A percentile compares a stretch with the other conserved stretches of the same genome.
These are phyloP conservation scores for Trypanosoma congolense DNA, from an alignment of 208 protist genomes.

Conservation along the genomic window DNA sequence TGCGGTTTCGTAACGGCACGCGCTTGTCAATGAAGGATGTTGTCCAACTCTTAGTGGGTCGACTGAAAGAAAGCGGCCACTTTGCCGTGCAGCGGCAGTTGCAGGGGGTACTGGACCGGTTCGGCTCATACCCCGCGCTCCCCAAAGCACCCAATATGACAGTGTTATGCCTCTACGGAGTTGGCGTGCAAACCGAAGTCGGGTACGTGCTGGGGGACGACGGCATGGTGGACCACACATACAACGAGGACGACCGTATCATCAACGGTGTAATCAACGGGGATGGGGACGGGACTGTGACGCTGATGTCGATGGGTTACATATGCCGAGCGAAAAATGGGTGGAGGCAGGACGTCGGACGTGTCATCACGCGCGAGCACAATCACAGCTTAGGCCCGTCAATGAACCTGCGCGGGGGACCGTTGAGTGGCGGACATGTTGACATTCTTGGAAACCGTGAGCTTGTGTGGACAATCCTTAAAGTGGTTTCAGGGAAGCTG, in stretches of 20 bases:
- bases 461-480: slow-evolving; percentile 68
- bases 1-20: slow-evolving; percentile 55
- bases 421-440: slow-evolving; percentile 75
- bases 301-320: slow-evolving; percentile 83
- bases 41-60: slow-evolving; percentile 21
- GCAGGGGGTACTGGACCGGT: slow-evolving; percentile 22
- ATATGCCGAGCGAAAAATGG: slow-evolving; percentile 88
- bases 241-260: slow-evolving; percentile 20
- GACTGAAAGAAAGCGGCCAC: slow-evolving; percentile 51
- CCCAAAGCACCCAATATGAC: slow-evolving; percentile 78
- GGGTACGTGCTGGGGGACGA: slow-evolving; percentile 49
- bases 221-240: slow-evolving; percentile 10
- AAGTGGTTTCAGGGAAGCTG: slow-evolving; percentile 70
- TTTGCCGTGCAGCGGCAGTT: slow-evolving; percentile 32
- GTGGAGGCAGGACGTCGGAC: slow-evolving; percentile 70
- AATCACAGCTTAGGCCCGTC: slow-evolving; percentile 27
- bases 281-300: slow-evolving; percentile 89
- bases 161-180: slow-evolving; percentile 88
- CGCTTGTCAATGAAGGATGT: slow-evolving; percentile 21
- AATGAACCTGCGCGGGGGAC: slow-evolving; percentile 59
- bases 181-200: slow-evolving; percentile 70
- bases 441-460: slow-evolving; percentile 88
- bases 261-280: slow-evolving; percentile 65
- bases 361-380: slow-evolving; percentile 83
- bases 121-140: slow-evolving; percentile 51